Percentiles rank a stretch among this genome's conserved stretches.
Conservation (phyloP, 2,329 filamentous ascomycete species). For the Helotiales sp. region DNA sequence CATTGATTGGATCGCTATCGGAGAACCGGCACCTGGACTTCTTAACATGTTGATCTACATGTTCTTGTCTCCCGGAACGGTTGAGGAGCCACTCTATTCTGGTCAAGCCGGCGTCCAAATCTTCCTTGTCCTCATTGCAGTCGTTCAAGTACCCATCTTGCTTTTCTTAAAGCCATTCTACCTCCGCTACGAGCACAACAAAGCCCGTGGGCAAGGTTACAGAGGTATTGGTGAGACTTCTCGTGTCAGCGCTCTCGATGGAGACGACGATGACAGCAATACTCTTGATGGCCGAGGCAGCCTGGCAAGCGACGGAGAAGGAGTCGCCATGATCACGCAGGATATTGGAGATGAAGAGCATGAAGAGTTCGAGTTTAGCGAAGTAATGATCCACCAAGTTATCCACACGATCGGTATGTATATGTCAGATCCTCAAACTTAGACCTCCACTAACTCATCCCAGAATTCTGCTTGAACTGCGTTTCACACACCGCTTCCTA, state of each 20-base stretch:
- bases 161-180: slow-evolving; percentile 96
- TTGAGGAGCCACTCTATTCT: slow-evolving; percentile 72
- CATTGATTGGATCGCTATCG: slow-evolving; percentile 74
- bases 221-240: slow-evolving; percentile 88
- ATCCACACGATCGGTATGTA: slow-evolving; percentile 94
- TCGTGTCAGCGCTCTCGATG: slow-evolving; percentile 85
- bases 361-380: slow-evolving; percentile 95
- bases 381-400: slow-evolving; percentile 98
- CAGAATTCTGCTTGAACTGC: slow-evolving; percentile 98
- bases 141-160: slow-evolving; percentile 84
- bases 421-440: background rate
- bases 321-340: slow-evolving; percentile 84
- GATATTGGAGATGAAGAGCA: slow-evolving; percentile 85
- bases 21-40: slow-evolving; percentile 74
- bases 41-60: slow-evolving; percentile 99
- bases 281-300: slow-evolving; percentile 65
- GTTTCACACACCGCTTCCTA: slow-evolving; percentile 99
- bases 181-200: slow-evolving; percentile 91
- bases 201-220: slow-evolving; percentile 83
- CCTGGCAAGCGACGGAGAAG: slow-evolving; percentile 75
- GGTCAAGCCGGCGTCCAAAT: slow-evolving; percentile 78
- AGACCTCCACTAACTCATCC: slow-evolving; percentile 33
- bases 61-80: slow-evolving; percentile 84
- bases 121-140: slow-evolving; percentile 75
- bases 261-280: slow-evolving; percentile 71